A percentile compares a stretch with the other conserved stretches of the same genome.
Conservation (phyloP, 768 basidiomycete species). For the Lyophyllum semitale region DNA sequence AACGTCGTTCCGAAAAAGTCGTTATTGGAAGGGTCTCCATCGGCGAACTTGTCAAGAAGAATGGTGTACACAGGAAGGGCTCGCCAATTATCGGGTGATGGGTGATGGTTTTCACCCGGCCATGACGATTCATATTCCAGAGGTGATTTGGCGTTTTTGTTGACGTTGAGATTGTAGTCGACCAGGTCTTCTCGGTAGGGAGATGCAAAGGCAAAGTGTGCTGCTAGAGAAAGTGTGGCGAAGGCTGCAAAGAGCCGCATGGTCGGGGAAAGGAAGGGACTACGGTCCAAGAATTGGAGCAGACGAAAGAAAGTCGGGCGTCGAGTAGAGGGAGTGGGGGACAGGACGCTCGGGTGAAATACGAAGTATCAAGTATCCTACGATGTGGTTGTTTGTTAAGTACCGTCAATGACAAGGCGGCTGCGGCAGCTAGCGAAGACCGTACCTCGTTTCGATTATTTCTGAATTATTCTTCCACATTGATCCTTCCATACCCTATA, state of each 20-base stretch:
- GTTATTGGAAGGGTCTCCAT: conserved; percentile 90
- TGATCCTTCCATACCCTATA: not conserved
- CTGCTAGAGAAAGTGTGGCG: conserved; percentile 37
- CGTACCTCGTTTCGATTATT: not conserved
- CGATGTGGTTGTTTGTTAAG: not conserved
- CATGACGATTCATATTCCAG: conserved; percentile 67
- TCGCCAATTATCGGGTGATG: conserved; percentile 87
- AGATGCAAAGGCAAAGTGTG: conserved; percentile 47
- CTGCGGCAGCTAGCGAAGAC: no score
- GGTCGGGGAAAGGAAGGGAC: conserved; percentile 11
- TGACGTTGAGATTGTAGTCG: conserved; percentile 79
- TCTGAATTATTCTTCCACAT: no score
- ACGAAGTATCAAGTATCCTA: not conserved
- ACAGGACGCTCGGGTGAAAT: no score
- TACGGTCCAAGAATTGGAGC: conserved; percentile 8
- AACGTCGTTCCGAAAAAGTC: conserved; percentile 81
- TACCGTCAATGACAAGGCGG: not conserved
- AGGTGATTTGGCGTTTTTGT: conserved; percentile 67
- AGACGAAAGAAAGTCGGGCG: conserved; percentile 13
- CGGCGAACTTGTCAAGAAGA: conserved; percentile 92
- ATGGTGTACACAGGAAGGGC: conserved; percentile 77
- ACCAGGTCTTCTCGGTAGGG: conserved; percentile 69
- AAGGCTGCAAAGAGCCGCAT: conserved; percentile 55
- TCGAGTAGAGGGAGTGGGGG: conserved; percentile 7
- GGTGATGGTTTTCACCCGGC: conserved; percentile 66